These are phyloP conservation scores for Russula sp. DNA, from an alignment of 768 basidiomycete species.

Conservation along the genomic window DNA sequence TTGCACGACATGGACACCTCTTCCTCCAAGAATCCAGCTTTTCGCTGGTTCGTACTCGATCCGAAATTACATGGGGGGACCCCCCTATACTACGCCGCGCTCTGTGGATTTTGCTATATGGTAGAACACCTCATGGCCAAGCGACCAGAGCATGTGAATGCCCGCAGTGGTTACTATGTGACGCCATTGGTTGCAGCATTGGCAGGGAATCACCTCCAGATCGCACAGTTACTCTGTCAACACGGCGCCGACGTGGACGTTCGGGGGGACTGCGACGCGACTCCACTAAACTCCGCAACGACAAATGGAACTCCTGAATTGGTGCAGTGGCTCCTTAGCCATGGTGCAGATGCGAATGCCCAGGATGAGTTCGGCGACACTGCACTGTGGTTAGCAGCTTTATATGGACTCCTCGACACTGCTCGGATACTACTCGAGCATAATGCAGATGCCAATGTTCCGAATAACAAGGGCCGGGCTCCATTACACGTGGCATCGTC, in stretches of 20 bases:
- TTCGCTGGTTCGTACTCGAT: background rate
- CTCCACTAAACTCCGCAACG: background rate
- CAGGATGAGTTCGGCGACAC: background rate
- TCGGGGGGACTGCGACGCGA: background rate
- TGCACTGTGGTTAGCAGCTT: background rate
- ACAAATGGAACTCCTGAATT: background rate
- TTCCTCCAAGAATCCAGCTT: background rate
- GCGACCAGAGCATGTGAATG: background rate
- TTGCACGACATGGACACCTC: background rate
- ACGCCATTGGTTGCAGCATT: background rate
- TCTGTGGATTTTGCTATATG: background rate
- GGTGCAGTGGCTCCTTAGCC: background rate
- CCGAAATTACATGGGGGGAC: background rate
- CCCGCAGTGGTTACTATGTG: background rate
- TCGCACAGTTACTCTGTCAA: background rate
- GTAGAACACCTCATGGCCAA: background rate
- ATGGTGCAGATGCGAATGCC: background rate
- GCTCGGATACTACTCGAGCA: background rate
- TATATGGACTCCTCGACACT: background rate
- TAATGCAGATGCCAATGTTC: background rate
- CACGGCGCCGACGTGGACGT: background rate
- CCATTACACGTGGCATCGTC: background rate
- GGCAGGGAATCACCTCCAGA: background rate
- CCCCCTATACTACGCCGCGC: background rate
- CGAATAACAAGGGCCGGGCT: constrained; percentile 24